Evolutionary conservation across 139 green algal genomes (phyloP).

Genomic region (Auxenochlorella protothecoides): DNA sequence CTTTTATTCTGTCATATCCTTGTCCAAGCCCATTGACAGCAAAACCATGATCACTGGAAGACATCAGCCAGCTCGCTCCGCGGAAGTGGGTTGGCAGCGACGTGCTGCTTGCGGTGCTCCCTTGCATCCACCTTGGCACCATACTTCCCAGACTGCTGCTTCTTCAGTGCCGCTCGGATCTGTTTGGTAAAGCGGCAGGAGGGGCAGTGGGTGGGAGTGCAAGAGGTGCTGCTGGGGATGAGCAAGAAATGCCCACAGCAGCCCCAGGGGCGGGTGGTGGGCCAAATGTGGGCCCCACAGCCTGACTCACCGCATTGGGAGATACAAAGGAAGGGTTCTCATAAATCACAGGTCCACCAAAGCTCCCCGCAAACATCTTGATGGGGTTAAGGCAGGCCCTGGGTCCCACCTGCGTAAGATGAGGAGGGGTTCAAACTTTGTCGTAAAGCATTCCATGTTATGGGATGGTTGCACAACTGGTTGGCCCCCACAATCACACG

Average conservation of each 20-base stretch:
- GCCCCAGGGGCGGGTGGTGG: background rate
- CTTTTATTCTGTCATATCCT: too few species aligned
- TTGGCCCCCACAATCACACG: background rate
- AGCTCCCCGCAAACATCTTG: constrained; percentile 82
- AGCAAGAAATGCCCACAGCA: background rate
- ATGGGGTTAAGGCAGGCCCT: constrained; percentile 86
- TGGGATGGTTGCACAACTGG: too few species aligned
- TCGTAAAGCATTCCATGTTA: background rate
- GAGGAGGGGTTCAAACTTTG: constrained; percentile 6
- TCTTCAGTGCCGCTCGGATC: constrained; percentile 61
- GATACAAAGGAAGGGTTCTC: constrained; percentile 87
- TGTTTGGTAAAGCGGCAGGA: constrained; percentile 4
- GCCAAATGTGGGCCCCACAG: background rate
- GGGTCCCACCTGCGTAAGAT: constrained; percentile 68
- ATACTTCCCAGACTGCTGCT: constrained; percentile 66
- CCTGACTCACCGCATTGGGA: constrained; percentile 60
- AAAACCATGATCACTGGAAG: constrained; percentile 21
- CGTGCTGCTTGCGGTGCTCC: constrained; percentile 50
- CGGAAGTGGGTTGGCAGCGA: constrained; percentile 39
- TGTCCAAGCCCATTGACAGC: too few species aligned
- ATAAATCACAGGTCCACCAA: constrained; percentile 80
- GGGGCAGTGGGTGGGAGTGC: background rate
- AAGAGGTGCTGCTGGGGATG: too few species aligned
- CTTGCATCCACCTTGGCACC: constrained; percentile 55
- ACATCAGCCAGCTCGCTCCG: constrained; percentile 44